Conservation (phyloP, 192 early-diverging fungal species). For the Paraglomus brasilianum region DNA sequence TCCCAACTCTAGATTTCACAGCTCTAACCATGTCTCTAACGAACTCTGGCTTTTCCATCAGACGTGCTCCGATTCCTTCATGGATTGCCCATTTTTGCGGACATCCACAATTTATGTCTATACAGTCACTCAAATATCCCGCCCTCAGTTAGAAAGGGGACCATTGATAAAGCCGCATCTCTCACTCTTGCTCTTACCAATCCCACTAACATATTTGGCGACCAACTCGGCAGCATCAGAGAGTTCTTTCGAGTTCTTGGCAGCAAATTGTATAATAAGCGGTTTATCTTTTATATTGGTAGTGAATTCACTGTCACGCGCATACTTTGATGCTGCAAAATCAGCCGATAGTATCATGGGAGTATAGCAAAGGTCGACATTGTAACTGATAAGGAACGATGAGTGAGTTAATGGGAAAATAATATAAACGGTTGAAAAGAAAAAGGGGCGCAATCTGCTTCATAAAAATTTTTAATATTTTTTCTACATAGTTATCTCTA, state of each 20-base stretch:
- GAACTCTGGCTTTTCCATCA: conserved; percentile 86
- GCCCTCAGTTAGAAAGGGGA: too few species aligned
- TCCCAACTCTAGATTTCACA: conserved; percentile 59
- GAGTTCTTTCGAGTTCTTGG: conserved; percentile 73
- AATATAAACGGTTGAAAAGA: conserved; percentile 15
- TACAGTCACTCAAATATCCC: neutral
- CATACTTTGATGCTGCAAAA: conserved; percentile 79
- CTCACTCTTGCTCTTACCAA: conserved; percentile 38
- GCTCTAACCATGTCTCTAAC: conserved; percentile 88
- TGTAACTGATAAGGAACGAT: conserved; percentile 56
- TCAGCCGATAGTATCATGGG: conserved; percentile 97
- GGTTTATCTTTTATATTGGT: conserved; percentile 82
- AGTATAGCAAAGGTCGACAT: conserved; percentile 85
- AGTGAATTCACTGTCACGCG: conserved; percentile 79
- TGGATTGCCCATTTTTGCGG: conserved; percentile 95
- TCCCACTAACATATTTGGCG: conserved; percentile 70
- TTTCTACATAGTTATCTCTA: conserved; percentile 20
- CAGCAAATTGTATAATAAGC: conserved; percentile 93
- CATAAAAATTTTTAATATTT: neutral
- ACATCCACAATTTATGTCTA: conserved; percentile 90
- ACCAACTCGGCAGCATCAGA: conserved; percentile 84
- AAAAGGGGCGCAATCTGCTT: neutral
- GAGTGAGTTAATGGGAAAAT: neutral
- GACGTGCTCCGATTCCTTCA: conserved; percentile 81
- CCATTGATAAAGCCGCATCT: too few species aligned